Evolutionary conservation across 768 basidiomycete genomes (phyloP).

Genomic region (Hericium alpestre): DNA sequence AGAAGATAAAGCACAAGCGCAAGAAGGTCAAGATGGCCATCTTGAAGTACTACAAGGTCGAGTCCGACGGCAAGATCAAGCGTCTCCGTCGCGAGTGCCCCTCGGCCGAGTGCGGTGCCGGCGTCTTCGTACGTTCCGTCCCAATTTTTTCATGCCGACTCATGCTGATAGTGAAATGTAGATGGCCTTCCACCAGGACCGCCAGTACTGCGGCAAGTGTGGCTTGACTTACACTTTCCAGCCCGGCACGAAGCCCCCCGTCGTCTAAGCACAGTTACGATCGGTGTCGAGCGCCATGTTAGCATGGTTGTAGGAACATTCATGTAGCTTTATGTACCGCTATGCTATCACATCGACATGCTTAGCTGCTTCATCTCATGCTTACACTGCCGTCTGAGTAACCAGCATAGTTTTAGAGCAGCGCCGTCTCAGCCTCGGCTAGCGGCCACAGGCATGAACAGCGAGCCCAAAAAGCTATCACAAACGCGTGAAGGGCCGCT

Average conservation of each 20-base stretch:
- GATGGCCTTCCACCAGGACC: slow-evolving; percentile 99
- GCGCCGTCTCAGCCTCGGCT: too few relatives aligned
- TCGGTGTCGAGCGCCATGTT: neutral
- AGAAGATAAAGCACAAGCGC: slow-evolving; percentile 99
- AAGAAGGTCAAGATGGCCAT: slow-evolving; percentile 99
- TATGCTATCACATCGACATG: neutral
- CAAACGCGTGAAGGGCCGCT: too few relatives aligned
- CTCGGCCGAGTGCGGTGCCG: slow-evolving; percentile 72
- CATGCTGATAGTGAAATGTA: slow-evolving; percentile 24
- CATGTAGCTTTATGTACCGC: slow-evolving; percentile 1
- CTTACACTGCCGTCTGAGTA: too few relatives aligned
- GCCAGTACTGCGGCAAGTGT: slow-evolving; percentile 97
- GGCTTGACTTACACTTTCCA: slow-evolving; percentile 80
- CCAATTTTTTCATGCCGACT: slow-evolving; percentile 3
- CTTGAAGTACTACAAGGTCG: slow-evolving; percentile 90
- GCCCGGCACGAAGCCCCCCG: slow-evolving; percentile 71
- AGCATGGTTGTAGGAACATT: neutral
- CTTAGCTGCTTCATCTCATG: too few relatives aligned
- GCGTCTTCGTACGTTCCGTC: slow-evolving; percentile 58
- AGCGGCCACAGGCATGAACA: too few relatives aligned
- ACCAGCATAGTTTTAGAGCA: too few relatives aligned
- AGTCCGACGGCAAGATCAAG: slow-evolving; percentile 99
- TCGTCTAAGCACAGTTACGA: slow-evolving; percentile 31
- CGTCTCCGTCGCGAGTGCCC: slow-evolving; percentile 95
- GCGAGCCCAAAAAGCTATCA: too few relatives aligned